Percentiles rank a stretch among this genome's conserved stretches.
These are phyloP conservation scores for Epichloe sibirici DNA, from an alignment of 2,329 filamentous ascomycete species.

Conservation along the genomic window DNA sequence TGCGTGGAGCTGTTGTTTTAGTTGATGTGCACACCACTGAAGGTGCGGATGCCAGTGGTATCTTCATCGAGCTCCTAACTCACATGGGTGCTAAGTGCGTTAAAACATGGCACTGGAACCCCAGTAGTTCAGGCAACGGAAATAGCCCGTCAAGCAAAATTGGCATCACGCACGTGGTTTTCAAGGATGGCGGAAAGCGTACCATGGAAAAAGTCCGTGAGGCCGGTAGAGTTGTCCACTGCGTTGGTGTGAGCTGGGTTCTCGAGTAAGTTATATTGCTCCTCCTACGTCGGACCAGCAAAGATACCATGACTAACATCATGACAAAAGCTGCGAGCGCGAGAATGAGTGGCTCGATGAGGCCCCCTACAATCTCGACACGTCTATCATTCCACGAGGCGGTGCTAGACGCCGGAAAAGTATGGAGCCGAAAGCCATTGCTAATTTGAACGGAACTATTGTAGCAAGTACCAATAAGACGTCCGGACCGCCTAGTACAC, in stretches of 20 bases:
- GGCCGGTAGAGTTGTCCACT: slow-evolving; percentile 62
- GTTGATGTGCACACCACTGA: slow-evolving; percentile 77
- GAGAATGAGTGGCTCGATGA: slow-evolving; percentile 70
- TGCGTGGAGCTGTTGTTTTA: slow-evolving; percentile 64
- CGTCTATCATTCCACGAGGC: slow-evolving; percentile 53
- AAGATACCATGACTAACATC: slow-evolving; percentile 17
- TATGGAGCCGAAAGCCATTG: slow-evolving; percentile 63
- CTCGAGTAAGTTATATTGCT: slow-evolving; percentile 63
- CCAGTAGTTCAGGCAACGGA: slow-evolving; percentile 23
- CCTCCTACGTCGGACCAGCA: slow-evolving; percentile 9
- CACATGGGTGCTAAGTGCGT: slow-evolving; percentile 75
- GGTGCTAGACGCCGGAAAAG: slow-evolving; percentile 63
- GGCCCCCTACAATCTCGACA: slow-evolving; percentile 55
- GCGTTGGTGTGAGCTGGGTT: slow-evolving; percentile 81
- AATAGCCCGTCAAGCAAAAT: slow-evolving; percentile 38
- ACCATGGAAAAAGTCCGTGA: slow-evolving; percentile 72
- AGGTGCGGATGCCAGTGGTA: slow-evolving; percentile 66
- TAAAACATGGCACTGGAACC: slow-evolving; percentile 65
- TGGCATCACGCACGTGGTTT: slow-evolving; percentile 80
- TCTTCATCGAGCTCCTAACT: slow-evolving; percentile 67
- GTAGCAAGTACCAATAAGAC: slow-evolving; percentile 29
- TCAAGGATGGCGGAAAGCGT: slow-evolving; percentile 71
- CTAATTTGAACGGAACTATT: slow-evolving; percentile 55
- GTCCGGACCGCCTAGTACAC: slow-evolving; percentile 33
- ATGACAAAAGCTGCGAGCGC: slow-evolving; percentile 47